Base-by-base conservation (phyloP, 306 rosid species). In the Cajanus cajan region DNA sequence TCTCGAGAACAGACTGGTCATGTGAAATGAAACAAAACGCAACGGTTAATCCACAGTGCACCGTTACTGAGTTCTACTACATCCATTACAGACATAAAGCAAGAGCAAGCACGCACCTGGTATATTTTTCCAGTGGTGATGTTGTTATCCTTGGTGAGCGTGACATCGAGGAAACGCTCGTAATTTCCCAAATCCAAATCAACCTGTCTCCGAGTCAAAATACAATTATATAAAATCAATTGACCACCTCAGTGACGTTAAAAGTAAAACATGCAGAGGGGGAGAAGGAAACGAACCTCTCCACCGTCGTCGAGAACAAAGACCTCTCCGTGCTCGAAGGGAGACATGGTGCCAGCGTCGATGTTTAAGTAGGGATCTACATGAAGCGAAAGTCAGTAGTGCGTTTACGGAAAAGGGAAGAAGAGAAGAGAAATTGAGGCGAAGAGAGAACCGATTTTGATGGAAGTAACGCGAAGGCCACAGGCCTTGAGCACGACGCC, bases 261-360 rank as follows among this genome's bases (percentile, higher is more conserved):
- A 72, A 72, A 78, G 65, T 51, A 45, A 86, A 77, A 21, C 43
- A 47, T 4, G 51, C 44, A 74, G 7, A 67, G 5, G 41, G 50
- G 67, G 77, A 48, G 52, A 76, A 39, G 1, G 65, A 62, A 83
- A 91, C 92, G 8, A 61, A 63, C 69, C 99, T 96, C 99, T 55
- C 99, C 99, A 6, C 99, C 97, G 71, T 96, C 99, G 74, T 96
- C 99, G 78, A 96, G 98, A 80, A 96, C 99, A 76, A 96, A 96
- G 79, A 96, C 99, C 79, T 96, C 98, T 25, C 99, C 99, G n/a
- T 96, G 99, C 63, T 96, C 99, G 77, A 96, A 96, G 18, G 99
- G 99, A 86, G 99, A 96, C 99, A 96, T 93, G 81, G 99, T 96
- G n/a, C 99, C 99, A 7, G 99, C 98, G 83, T 96, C 99, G 6